Base-by-base conservation (phyloP, 2,329 filamentous ascomycete species). In the Lasiodiplodia gonubiensis region DNA sequence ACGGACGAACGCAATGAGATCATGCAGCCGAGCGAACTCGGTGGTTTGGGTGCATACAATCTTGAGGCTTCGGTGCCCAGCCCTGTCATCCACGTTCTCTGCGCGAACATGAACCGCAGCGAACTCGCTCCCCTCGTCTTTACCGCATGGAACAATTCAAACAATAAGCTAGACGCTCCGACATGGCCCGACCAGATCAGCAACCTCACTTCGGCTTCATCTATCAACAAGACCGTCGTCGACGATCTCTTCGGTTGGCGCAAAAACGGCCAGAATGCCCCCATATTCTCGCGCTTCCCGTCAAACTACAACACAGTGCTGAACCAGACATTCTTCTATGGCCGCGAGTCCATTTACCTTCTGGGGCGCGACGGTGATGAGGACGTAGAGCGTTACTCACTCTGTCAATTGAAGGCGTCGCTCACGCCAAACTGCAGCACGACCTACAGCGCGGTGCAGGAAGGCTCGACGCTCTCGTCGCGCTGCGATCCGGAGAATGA, bases 191-290 rank as follows among this genome's bases (percentile, higher is more conserved):
- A 54, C 4, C 46, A 60, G 61, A 72, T 68, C 42, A 61, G 10
- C 14, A 63, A n/a, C 14, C 39, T 68, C 46, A 64, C 42, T 33
- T 18, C 27, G 30, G 35, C 59, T 33, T 30, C 33, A 3, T 72
- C 67, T 65, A 68, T 69, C 3, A 72, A 60, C 0, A 71, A 69
- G 1, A 79, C 88, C 0, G 84, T 80, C 0, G 86, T 92, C 0
- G 90, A 94, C 71, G 85, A 91, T 2, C 79, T 93, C 1, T 94
- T 94, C 72, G 81, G 82, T 11, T 93, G 90, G 87, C 88, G 88
- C 0, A 83, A 87, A 64, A 0, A 85, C 86, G 7, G 88, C 85
- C 0, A 81, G 85, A 6, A 89, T 87, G 70, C 79, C 73, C 77
- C 79, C 0, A 75, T 81, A 0, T 81, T 82, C 60, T 77, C 83